Base-by-base conservation (phyloP, 2,329 filamentous ascomycete species). In the Calonectria pseudoturangicola region DNA sequence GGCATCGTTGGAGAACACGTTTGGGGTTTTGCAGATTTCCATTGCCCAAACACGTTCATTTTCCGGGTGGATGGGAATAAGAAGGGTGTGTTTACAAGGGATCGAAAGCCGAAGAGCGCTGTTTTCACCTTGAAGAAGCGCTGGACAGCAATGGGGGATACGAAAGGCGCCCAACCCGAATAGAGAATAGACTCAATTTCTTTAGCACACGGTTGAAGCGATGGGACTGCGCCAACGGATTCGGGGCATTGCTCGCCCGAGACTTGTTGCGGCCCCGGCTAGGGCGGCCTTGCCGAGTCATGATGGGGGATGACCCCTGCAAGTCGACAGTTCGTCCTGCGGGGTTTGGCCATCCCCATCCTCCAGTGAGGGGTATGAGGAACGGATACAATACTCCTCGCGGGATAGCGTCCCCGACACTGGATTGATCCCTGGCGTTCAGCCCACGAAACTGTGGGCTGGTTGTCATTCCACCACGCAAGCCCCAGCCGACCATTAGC, bases 21-120 rank as follows among this genome's bases (percentile, higher is more conserved):
- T 1, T 76, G 72, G 75, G 76, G 72, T 18, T 76, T 76, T 45
- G 75, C 75, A 5, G 75, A 76, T 62, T 76, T 76, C 6, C 74
- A 76, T 25, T 67, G 64, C 0, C 64, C 69, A 1, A 71, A 66
- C 4, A 71, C 9, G 1, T 72, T 72, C 5, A 74, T 76, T 21
- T 76, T 76, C 15, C 58, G 75, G 4, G 74, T 76, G 13, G 72
- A 76, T 45, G 74, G 74, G 0, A 76, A 76, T n/a, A 76, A 76
- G 36, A 76, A 76, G 56, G 75, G 75, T 2, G 50, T 74, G 0
- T 76, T 76, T 50, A 76, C 75, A 2, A 36, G 72, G 6, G 75
- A 76, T 47, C 45, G 67, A 43, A 64, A 60, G 18, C 67, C 67
- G 1, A 70, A 70, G 28, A 39, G 58, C 4, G 67, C 67, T 18